phyloP scores from a whole-genome alignment of 225 moss, liverwort and hornwort species.

The Climacium dendroides region DNA sequence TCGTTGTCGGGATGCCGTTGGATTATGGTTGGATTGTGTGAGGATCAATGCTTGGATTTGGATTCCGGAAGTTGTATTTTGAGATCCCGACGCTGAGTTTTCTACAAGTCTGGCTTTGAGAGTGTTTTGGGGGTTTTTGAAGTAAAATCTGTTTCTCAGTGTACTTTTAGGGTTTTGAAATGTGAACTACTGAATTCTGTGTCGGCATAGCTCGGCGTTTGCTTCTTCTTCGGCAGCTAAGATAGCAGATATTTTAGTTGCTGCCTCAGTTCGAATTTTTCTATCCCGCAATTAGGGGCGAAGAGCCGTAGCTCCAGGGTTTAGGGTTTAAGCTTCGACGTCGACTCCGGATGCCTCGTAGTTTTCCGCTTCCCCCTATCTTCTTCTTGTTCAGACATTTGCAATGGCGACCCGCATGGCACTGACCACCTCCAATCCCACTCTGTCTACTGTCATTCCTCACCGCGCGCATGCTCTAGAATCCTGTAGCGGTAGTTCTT shows the following conservation, averaged over 20 bases:
- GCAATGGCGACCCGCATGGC: neutral
- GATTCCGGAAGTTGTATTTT: neutral
- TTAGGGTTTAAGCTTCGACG: no score
- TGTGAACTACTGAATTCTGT: neutral
- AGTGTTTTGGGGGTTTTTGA: neutral
- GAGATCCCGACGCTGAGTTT: neutral
- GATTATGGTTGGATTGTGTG: neutral
- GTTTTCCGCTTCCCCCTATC: no score
- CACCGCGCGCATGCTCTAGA: neutral
- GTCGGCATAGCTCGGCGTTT: neutral
- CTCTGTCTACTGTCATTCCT: neutral
- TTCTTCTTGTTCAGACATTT: neutral
- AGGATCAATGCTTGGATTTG: neutral
- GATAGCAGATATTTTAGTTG: neutral
- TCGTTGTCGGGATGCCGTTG: neutral
- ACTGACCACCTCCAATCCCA: neutral
- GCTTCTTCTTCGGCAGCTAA: neutral
- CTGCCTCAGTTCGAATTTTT: neutral
- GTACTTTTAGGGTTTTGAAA: neutral
- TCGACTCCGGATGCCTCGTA: no score
- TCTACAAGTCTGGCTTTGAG: neutral
- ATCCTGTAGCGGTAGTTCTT: neutral
- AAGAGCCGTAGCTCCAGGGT: no score
- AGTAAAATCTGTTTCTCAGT: no score
- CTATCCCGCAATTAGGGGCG: neutral